Percentiles rank a stretch among this genome's conserved stretches.
Evolutionary conservation across 768 basidiomycete genomes (phyloP).

Genomic region (Lentinus brumalis): DNA sequence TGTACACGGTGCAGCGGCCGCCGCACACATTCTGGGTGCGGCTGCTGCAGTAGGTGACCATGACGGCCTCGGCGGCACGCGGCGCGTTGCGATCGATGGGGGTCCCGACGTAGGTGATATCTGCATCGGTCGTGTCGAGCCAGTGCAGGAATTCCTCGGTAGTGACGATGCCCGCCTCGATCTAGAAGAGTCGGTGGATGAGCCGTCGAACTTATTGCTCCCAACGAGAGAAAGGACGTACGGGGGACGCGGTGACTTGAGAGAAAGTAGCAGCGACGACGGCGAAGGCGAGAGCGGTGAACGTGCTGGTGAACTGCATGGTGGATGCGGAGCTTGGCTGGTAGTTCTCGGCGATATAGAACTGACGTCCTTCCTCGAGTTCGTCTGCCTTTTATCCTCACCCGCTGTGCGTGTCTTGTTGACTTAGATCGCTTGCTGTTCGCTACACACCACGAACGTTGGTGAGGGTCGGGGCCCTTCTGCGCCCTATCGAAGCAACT

Average conservation of each 20-base stretch:
- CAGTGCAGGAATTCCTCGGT: conserved; percentile 4
- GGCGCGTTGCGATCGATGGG: conserved; percentile 5
- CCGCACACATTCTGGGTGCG: conserved; percentile 28
- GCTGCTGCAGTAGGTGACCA: conserved; percentile 31
- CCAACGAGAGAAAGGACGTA: not conserved
- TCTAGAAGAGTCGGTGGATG: too few species aligned
- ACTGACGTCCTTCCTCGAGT: too few species aligned
- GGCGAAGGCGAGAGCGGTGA: not conserved
- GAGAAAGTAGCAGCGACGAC: not conserved
- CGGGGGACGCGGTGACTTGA: not conserved
- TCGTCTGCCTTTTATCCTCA: too few species aligned
- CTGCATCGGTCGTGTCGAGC: conserved; percentile 20
- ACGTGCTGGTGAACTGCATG: not conserved
- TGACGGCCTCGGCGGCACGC: conserved; percentile 21
- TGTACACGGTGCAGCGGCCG: conserved; percentile 34
- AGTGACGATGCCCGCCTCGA: not conserved
- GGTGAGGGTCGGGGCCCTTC: too few species aligned
- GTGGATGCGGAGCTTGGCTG: not conserved
- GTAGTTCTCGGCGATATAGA: not conserved
- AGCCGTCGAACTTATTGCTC: too few species aligned
- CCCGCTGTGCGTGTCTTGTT: too few species aligned
- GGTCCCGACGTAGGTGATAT: conserved; percentile 21
- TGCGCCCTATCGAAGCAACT: too few species aligned
- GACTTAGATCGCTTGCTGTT: too few species aligned
- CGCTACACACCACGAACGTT: too few species aligned